These are phyloP conservation scores for Coemansia furcata DNA, from an alignment of 192 early-diverging fungal genomes.

Conservation along the genomic window DNA sequence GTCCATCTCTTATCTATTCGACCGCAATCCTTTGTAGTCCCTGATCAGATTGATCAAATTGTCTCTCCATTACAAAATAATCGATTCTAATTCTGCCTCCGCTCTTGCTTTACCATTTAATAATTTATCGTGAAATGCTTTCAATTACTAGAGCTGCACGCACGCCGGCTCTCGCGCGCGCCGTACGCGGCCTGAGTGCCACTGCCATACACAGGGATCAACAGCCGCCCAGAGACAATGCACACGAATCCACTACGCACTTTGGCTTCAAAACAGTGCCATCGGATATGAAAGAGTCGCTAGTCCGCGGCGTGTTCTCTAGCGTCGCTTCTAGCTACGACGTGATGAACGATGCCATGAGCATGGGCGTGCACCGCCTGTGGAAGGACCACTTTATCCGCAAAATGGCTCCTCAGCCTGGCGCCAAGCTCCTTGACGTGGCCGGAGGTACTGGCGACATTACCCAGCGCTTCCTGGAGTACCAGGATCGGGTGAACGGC, in stretches of 20 bases:
- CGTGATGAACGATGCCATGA: slow-evolving; percentile 98
- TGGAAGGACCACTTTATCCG: slow-evolving; percentile 97
- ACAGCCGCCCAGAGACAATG: neutral
- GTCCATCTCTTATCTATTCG: slow-evolving; percentile 88
- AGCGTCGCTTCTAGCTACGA: slow-evolving; percentile 96
- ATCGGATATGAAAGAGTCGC: slow-evolving; percentile 78
- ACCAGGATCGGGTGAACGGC: slow-evolving; percentile 67
- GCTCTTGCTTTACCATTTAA: neutral
- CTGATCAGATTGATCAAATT: neutral
- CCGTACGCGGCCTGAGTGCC: neutral
- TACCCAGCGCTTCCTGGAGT: slow-evolving; percentile 90
- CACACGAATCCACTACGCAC: slow-evolving; percentile 61
- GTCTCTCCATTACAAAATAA: neutral
- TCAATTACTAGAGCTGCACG: neutral
- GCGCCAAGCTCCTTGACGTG: slow-evolving; percentile 88
- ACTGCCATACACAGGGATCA: neutral
- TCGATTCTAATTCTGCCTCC: too few species aligned
- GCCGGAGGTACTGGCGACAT: slow-evolving; percentile 99
- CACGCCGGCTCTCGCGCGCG: neutral
- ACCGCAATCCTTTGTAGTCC: slow-evolving; percentile 42
- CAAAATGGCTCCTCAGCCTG: slow-evolving; percentile 73
- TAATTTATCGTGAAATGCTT: neutral
- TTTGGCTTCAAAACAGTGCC: slow-evolving; percentile 94
- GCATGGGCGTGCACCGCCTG: slow-evolving; percentile 85
- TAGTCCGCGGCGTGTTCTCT: slow-evolving; percentile 90